Evolutionary conservation across 371 early-diverging fungal species (phyloP), one percentile per base, ranked within the genome.

Genomic region (Lichtheimia corymbifera): DNA sequence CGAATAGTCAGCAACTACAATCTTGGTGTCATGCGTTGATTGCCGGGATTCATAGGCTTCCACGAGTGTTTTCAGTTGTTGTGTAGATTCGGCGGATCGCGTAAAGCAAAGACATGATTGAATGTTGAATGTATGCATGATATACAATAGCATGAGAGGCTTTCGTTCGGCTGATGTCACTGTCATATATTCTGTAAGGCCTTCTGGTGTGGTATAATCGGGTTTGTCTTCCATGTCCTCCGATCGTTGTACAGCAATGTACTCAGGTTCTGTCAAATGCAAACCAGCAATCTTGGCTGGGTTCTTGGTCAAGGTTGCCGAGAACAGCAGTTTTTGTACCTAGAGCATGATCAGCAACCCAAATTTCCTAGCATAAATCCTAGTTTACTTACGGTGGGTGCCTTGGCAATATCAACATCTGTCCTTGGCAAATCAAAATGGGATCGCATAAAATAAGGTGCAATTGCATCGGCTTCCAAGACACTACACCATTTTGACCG

Each of bases 221-320:
- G 74, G 77, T 25, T 67, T 70, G 4, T 63, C 70, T 2, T 68
- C 72, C 41, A 74, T 72, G 28, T 73, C 75, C 45, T 68, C 67
- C 53, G 69, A 59, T 4, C 70, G 63, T 44, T 88, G 85, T 20
- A 93, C 84, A 14, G 78, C 71, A 22, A 93, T 86, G 63, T 91
- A 91, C 45, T 84, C 86, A 5, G 93, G 93, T 49, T 87, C 77
- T n/a, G 76, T 79, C 40, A 98, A 79, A 58, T 89, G 87, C 9
- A 98, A 79, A 14, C 85, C 82, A 12, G 94, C 93, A 58, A 98
- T 86, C 64, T 95, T 94, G 53, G 91, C 94, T 0, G 98, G 97
- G 60, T 97, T 90, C 45, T 92, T 85, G 0, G 97, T 95, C 60
- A 97, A 71, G 0, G 97, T 97, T 9, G 97, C 98, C 3, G 95